Percentiles rank a stretch among this genome's conserved stretches.
These are phyloP conservation scores for Tephrocybe rancida DNA, from an alignment of 768 basidiomycete genomes.

Conservation along the genomic window DNA sequence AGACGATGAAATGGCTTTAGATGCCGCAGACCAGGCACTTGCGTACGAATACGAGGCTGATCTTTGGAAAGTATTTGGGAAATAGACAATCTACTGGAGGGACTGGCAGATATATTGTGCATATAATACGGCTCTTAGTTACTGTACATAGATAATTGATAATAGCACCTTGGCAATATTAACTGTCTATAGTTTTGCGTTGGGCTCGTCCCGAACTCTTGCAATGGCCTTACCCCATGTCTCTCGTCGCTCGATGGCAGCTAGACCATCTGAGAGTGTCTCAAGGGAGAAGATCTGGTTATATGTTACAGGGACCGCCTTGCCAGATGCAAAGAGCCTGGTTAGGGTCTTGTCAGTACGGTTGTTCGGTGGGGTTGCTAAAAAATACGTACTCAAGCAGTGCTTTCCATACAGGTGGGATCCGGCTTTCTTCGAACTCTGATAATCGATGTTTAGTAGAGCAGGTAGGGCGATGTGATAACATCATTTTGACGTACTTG, in stretches of 20 bases:
- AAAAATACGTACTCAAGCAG: slow-evolving; percentile 56
- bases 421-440: slow-evolving; percentile 68
- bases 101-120: neutral
- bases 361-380: neutral
- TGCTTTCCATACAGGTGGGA: slow-evolving; percentile 72
- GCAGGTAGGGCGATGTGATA: neutral
- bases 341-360: neutral
- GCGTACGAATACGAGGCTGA: slow-evolving; percentile 37
- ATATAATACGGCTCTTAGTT: neutral
- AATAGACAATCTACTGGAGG: neutral
- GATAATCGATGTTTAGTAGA: slow-evolving; percentile 8
- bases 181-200: slow-evolving; percentile 18
- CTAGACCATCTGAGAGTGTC: slow-evolving; percentile 63
- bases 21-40: slow-evolving; percentile 33
- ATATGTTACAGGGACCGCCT: slow-evolving; percentile 72
- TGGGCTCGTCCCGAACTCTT: slow-evolving; percentile 41
- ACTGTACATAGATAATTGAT: neutral
- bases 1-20: slow-evolving; percentile 42
- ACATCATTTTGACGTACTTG: slow-evolving; percentile 52
- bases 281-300: slow-evolving; percentile 71
- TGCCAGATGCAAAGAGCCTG: slow-evolving; percentile 70
- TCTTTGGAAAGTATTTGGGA: slow-evolving; percentile 38
- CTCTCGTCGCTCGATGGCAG: slow-evolving; percentile 76
- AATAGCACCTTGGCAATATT: neutral
- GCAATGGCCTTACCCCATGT: slow-evolving; percentile 94